Conservation (phyloP, 2,329 filamentous ascomycete species). For the Cryphonectria parasitica region DNA sequence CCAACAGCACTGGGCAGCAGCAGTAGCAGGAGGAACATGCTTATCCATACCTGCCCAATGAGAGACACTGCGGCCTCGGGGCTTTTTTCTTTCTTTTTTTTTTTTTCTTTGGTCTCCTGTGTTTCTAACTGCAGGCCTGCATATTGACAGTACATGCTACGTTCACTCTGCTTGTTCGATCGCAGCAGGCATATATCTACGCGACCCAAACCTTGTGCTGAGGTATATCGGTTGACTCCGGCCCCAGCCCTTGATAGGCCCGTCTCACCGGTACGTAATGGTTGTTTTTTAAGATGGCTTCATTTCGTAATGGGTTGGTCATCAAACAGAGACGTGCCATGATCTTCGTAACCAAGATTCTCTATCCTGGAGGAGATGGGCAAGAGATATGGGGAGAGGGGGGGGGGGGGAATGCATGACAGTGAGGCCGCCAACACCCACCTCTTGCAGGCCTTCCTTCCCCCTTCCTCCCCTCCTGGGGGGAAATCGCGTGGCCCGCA, state of each 20-base stretch:
- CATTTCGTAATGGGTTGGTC: neutral
- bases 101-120: neutral
- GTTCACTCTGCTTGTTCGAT: slow-evolving; percentile 1
- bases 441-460: neutral
- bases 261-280: neutral
- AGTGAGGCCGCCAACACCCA: neutral
- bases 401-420: too few species aligned
- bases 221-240: slow-evolving; percentile 1
- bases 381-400: too few species aligned
- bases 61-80: neutral
- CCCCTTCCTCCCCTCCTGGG: neutral
- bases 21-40: neutral
- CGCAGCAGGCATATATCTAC: slow-evolving; percentile 4
- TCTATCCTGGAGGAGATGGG: neutral
- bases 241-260: neutral
- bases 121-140: neutral
- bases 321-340: neutral
- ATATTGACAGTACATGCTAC: neutral
- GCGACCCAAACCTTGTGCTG: neutral
- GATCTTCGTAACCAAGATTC: neutral
- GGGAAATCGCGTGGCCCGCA: neutral
- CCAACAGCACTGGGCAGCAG: neutral
- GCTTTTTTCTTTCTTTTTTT: neutral
- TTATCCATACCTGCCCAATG: neutral
- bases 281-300: neutral